Base-by-base conservation (phyloP, 176 grass and related monocot genomes). In the Rhipidocladum racemiflorum region DNA sequence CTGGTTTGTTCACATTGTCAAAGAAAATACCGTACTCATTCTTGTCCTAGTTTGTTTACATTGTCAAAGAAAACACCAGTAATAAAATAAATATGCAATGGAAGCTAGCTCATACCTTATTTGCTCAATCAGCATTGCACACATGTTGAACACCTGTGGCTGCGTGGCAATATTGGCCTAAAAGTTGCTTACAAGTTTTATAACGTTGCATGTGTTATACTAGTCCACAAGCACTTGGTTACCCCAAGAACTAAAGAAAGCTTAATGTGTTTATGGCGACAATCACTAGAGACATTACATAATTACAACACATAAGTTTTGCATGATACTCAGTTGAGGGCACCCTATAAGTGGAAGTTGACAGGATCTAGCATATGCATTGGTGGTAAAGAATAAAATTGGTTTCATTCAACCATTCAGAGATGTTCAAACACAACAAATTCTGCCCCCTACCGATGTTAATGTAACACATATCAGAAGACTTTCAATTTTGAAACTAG, bases 351-450 rank as follows among this genome's bases (percentile, higher is more conserved):
- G 13, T 68, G 9, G 23, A 36, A 50, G 64, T 28, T 30, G 27
- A 20, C 7, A 83, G 7, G 63, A 38, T 68, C 13, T 65, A 17
- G 16, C n/a, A 35, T 23, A 65, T 65, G 42, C 44, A 62, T 21
- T 49, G 27, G 69, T 49, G 12, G 20, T 27, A 64, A 25, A 63
- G 27, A 29, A 50, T 28, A 77, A 20, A 68, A 59, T 4, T 68
- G 20, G 40, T 46, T 85, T 68, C 62, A 68, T 5, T 25, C 25
- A 35, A 35, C 4, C 20, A 59, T 71, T 38, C 30, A 78, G 8
- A 78, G 13, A 73, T 25, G 43, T 59, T 61, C 20, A 59, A 59
- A 76, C 46, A 77, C 12, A 57, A 77, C 27, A 68, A 57, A 25
- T 56, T 0, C 28, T 60, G 29, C 15, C 3, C 17, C 38, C 10